These are phyloP conservation scores for Salix suchowensis DNA, from an alignment of 345 rosid species.

Conservation along the genomic window DNA sequence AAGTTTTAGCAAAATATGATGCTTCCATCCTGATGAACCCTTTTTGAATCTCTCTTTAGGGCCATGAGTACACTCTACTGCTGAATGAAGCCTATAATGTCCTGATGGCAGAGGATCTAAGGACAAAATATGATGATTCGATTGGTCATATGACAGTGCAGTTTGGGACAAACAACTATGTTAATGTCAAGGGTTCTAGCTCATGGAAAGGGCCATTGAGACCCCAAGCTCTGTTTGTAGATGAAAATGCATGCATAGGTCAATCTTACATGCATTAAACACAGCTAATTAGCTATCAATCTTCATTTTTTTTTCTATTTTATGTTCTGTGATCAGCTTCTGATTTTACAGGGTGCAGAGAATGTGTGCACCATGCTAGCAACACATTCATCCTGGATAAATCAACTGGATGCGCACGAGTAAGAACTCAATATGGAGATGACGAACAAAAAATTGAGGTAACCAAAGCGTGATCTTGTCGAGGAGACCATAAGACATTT, in stretches of 20 bases:
- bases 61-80: conserved; percentile 42
- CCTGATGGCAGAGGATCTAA: conserved; percentile 37
- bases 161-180: conserved; percentile 13
- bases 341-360: conserved; percentile 50
- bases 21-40: too few relatives aligned
- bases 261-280: neutral
- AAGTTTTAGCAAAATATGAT: too few relatives aligned
- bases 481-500: too few relatives aligned
- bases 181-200: conserved; percentile 27
- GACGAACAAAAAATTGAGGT: conserved; percentile 47
- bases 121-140: conserved; percentile 40
- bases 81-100: conserved; percentile 54
- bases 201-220: conserved; percentile 57
- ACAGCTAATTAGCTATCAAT: too few relatives aligned
- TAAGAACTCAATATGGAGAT: conserved; percentile 52
- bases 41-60: conserved; percentile 16
- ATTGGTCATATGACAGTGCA: conserved; percentile 28
- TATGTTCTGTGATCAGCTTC: neutral
- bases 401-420: conserved; percentile 48
- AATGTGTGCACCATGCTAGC: conserved; percentile 55
- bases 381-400: conserved; percentile 53
- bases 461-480: neutral
- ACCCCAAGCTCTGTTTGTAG: conserved; percentile 54
- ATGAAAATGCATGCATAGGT: conserved; percentile 61
- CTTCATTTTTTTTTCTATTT: neutral